These are phyloP conservation scores for Xylaria flabelliformis DNA, from an alignment of 495 filamentous ascomycete species.

Conservation along the genomic window DNA sequence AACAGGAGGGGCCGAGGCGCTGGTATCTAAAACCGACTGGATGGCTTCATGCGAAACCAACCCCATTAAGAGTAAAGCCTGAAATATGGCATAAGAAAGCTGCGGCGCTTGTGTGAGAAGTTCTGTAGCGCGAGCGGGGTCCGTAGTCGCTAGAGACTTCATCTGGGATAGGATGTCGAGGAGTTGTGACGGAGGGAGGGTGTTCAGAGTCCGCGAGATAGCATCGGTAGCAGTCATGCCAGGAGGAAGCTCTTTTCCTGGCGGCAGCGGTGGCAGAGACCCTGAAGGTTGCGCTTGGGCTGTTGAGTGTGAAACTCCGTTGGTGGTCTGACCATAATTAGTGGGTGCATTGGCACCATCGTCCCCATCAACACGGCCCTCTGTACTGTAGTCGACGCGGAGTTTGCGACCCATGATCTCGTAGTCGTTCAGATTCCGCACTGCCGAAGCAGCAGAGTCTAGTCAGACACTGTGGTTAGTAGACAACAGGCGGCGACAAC, in stretches of 20 bases:
- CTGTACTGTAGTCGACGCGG: constrained; percentile 93
- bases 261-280: constrained; percentile 78
- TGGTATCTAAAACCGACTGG: constrained; percentile 55
- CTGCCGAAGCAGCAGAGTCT: constrained; percentile 91
- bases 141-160: constrained; percentile 81
- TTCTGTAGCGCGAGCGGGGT: constrained; percentile 85
- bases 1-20: constrained; percentile 30
- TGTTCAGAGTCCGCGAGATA: constrained; percentile 85
- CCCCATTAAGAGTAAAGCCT: constrained; percentile 89
- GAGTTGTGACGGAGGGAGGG: constrained; percentile 84
- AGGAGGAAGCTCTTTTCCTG: constrained; percentile 80
- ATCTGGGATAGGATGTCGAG: constrained; percentile 95
- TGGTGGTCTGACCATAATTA: constrained; percentile 45
- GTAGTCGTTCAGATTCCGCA: constrained; percentile 94
- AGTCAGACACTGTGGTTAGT: constrained; percentile 38
- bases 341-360: constrained; percentile 56
- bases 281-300: constrained; percentile 34
- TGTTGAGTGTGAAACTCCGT: constrained; percentile 32
- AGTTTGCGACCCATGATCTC: constrained; percentile 96
- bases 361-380: constrained; percentile 78
- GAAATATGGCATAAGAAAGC: constrained; percentile 94
- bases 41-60: constrained; percentile 74
- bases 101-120: constrained; percentile 89
- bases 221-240: constrained; percentile 85
- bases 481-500: background rate